These are phyloP conservation scores for Erodium maritimum DNA, from an alignment of 345 rosid genomes.

Conservation along the genomic window DNA sequence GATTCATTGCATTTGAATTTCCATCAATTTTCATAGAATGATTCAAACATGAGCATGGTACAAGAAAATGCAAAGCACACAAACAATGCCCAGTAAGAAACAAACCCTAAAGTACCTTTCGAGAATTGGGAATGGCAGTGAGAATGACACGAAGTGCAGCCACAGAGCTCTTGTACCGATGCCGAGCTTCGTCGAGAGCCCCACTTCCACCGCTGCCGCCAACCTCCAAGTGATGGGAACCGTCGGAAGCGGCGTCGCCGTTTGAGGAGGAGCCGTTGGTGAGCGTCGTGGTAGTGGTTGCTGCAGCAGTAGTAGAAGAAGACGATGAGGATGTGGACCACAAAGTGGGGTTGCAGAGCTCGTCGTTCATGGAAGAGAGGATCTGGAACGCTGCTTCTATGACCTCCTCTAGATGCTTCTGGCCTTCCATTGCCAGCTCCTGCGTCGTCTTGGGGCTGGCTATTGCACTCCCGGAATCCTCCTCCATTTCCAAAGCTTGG, in stretches of 20 bases:
- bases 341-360: slow-evolving; percentile 62
- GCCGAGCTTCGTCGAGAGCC: slow-evolving; percentile 75
- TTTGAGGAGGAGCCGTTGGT: slow-evolving; percentile 17
- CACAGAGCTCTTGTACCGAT: slow-evolving; percentile 66
- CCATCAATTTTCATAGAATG: too few species aligned
- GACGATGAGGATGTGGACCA: slow-evolving; percentile 30
- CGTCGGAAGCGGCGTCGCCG: slow-evolving; percentile 27
- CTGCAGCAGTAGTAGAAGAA: background rate
- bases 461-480: background rate
- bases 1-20: too few species aligned
- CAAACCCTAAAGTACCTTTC: slow-evolving; percentile 31
- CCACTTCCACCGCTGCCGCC: slow-evolving; percentile 41
- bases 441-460: slow-evolving; percentile 42
- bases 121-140: slow-evolving; percentile 64
- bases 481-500: background rate
- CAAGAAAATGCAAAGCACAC: too few species aligned
- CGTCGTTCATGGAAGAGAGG: slow-evolving; percentile 85
- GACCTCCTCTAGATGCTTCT: slow-evolving; percentile 78
- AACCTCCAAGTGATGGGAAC: slow-evolving; percentile 34
- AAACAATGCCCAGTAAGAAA: too few species aligned
- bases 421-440: slow-evolving; percentile 83
- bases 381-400: slow-evolving; percentile 79
- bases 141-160: slow-evolving; percentile 86
- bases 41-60: too few species aligned
- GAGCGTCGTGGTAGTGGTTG: too few species aligned